Evolutionary conservation across 805 yeast genomes (phyloP).

Genomic region (Metschnikowia lachancei): DNA sequence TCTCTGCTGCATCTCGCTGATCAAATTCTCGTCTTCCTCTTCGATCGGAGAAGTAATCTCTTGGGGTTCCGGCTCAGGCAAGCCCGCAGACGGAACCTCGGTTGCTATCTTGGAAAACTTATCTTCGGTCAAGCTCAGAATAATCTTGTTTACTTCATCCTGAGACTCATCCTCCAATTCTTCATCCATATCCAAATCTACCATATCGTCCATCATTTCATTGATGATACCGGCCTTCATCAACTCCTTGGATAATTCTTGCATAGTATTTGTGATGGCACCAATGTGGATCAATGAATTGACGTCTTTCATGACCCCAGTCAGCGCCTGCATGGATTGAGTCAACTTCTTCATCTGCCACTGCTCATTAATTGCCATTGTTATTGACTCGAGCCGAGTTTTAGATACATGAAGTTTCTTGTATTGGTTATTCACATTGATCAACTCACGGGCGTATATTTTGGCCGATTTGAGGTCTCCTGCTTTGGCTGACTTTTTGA

Average conservation of each 20-base stretch:
- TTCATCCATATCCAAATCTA: slow-evolving; percentile 64
- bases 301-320: slow-evolving; percentile 85
- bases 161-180: slow-evolving; percentile 66
- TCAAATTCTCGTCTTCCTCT: slow-evolving; percentile 68
- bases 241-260: slow-evolving; percentile 80
- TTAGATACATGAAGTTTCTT: slow-evolving; percentile 72
- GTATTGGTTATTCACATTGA: slow-evolving; percentile 69
- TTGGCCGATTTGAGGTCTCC: slow-evolving; percentile 74
- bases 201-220: slow-evolving; percentile 91
- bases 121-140: slow-evolving; percentile 39
- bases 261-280: slow-evolving; percentile 76
- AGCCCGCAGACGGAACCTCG: slow-evolving; percentile 32
- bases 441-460: slow-evolving; percentile 78
- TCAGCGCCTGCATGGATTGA: slow-evolving; percentile 72
- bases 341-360: slow-evolving; percentile 82
- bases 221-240: slow-evolving; percentile 83
- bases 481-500: slow-evolving; percentile 71
- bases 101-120: slow-evolving; percentile 35
- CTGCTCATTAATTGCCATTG: slow-evolving; percentile 88
- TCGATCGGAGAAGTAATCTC: slow-evolving; percentile 18
- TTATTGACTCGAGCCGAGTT: slow-evolving; percentile 82
- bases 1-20: slow-evolving; percentile 86
- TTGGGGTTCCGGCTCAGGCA: slow-evolving; percentile 22
- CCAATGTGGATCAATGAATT: slow-evolving; percentile 77
- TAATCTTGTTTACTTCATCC: slow-evolving; percentile 62